These are phyloP conservation scores for Scutellaria minor DNA, from an alignment of 257 asterid species.

Conservation along the genomic window DNA sequence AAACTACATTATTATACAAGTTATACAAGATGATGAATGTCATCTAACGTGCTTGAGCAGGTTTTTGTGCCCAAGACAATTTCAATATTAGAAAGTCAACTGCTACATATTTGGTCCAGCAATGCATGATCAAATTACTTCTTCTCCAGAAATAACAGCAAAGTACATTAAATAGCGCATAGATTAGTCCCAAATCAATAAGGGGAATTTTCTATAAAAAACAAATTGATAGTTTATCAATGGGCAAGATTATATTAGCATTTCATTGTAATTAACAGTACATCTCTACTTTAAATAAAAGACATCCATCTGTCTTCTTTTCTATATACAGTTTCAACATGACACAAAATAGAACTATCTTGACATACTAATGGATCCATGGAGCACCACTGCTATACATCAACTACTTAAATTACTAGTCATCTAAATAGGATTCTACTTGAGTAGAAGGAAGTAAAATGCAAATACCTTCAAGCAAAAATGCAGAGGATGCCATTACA, in stretches of 20 bases:
- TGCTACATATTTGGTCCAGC: constrained; percentile 25
- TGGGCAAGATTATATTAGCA: constrained; percentile 9
- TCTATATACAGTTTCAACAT: neutral
- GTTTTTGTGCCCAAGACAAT: neutral
- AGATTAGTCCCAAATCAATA: constrained; percentile 28
- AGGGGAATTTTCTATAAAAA: constrained; percentile 2
- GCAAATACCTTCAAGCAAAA: neutral
- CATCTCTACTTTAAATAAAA: constrained; percentile 7
- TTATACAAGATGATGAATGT: constrained; percentile 14
- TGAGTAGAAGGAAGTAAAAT: constrained; percentile 18
- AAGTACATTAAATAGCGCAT: constrained; percentile 19
- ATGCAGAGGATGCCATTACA: constrained; percentile 14
- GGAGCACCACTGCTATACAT: constrained; percentile 24
- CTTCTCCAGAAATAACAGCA: neutral
- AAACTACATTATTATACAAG: constrained; percentile 12
- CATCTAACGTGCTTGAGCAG: constrained; percentile 28
- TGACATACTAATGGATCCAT: constrained; percentile 9
- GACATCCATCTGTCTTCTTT: neutral
- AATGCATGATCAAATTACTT: constrained; percentile 13
- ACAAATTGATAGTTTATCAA: neutral
- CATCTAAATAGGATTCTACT: constrained; percentile 5
- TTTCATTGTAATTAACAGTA: constrained; percentile 3
- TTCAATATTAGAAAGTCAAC: constrained; percentile 19
- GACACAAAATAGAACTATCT: constrained; percentile 9
- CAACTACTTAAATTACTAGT: constrained; percentile 12